These are phyloP conservation scores for Misopates orontium DNA, from an alignment of 257 asterid species.

Conservation along the genomic window DNA sequence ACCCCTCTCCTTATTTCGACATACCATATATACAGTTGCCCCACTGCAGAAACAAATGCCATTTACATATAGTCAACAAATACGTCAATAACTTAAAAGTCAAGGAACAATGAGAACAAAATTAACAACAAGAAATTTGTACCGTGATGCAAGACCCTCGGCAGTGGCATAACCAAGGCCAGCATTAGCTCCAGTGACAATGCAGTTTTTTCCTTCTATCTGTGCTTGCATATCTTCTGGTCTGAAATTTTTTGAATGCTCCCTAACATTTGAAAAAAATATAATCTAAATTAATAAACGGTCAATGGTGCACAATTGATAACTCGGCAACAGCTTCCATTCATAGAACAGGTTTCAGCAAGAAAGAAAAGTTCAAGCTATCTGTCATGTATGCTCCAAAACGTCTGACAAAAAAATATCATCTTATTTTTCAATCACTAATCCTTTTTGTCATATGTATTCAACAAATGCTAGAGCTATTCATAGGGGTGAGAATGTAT, in stretches of 20 bases:
- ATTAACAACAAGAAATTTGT: not conserved
- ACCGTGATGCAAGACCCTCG: constrained; percentile 92
- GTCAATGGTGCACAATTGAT: not conserved
- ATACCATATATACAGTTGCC: constrained; percentile 77
- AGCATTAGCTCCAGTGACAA: constrained; percentile 94
- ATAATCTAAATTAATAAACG: constrained; percentile 6
- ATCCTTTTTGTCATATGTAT: constrained; percentile 2
- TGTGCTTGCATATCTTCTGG: constrained; percentile 68
- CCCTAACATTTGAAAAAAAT: constrained; percentile 42
- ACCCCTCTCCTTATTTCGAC: constrained; percentile 89
- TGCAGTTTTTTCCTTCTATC: constrained; percentile 81
- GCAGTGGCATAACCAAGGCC: constrained; percentile 93
- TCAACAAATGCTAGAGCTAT: not conserved
- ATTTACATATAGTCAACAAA: not conserved
- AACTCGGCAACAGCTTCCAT: not conserved
- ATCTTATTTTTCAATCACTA: not conserved
- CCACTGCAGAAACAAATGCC: constrained; percentile 51
- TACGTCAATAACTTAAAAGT: not conserved
- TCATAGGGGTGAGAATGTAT: not conserved
- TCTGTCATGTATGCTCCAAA: not conserved
- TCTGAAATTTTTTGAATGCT: constrained; percentile 70
- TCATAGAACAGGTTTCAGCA: not conserved
- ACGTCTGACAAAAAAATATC: not conserved
- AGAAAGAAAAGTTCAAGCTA: not conserved
- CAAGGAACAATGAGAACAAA: not conserved